phyloP scores from a whole-genome alignment of 192 early-diverging fungal species.

The Coemansia sp. region DNA sequence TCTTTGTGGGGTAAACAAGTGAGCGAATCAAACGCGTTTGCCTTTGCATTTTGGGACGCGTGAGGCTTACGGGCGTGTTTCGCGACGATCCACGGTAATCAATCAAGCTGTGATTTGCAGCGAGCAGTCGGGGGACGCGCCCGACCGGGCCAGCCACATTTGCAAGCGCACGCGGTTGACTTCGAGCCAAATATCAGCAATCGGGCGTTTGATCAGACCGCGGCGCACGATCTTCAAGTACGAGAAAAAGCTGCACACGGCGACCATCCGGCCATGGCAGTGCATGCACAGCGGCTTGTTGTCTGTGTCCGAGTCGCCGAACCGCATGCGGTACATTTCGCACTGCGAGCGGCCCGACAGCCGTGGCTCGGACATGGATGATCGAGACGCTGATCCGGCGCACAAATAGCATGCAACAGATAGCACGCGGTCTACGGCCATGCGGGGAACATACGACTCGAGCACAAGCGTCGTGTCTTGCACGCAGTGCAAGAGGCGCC shows the following conservation, averaged over 20 bases:
- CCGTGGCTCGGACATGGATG: slow-evolving; percentile 4
- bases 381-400: slow-evolving; percentile 29
- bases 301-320: slow-evolving; percentile 42
- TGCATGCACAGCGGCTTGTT: slow-evolving; percentile 46
- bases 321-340: slow-evolving; percentile 45
- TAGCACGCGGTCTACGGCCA: slow-evolving; percentile 22
- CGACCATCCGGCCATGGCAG: slow-evolving; percentile 46
- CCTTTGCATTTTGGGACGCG: slow-evolving; percentile 30
- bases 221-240: slow-evolving; percentile 48
- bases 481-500: slow-evolving; percentile 39
- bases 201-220: slow-evolving; percentile 47
- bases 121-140: slow-evolving; percentile 38
- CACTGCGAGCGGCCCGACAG: slow-evolving; percentile 12
- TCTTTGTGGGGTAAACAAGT: no score
- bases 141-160: slow-evolving; percentile 51
- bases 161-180: slow-evolving; percentile 47
- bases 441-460: slow-evolving; percentile 42
- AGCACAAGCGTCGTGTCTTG: slow-evolving; percentile 42
- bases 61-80: slow-evolving; percentile 44
- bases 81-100: not conserved
- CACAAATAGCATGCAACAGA: slow-evolving; percentile 49
- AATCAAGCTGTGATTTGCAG: slow-evolving; percentile 10
- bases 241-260: slow-evolving; percentile 52
- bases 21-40: not conserved
- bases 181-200: slow-evolving; percentile 52